Conservation (phyloP, 2,329 filamentous ascomycete species). For the Xylariaceae sp. region DNA sequence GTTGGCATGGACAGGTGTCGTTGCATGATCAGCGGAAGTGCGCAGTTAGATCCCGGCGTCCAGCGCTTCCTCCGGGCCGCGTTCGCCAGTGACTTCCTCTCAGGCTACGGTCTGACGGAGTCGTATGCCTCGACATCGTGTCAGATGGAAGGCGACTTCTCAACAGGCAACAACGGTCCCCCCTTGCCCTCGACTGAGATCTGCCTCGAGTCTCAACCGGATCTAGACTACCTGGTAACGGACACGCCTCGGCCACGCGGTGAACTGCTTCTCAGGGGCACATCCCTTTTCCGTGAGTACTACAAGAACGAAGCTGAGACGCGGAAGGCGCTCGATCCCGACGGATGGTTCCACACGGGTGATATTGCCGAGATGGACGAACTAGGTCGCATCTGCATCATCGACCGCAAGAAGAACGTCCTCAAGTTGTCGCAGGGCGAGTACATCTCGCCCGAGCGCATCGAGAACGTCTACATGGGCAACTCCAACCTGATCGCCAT, state of each 20-base stretch:
- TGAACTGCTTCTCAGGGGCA: constrained; percentile 78
- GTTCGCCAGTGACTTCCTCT: constrained; percentile 70
- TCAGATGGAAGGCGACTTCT: constrained; percentile 67
- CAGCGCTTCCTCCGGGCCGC: constrained; percentile 85
- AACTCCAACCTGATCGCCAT: constrained; percentile 72
- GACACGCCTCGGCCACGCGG: constrained; percentile 89
- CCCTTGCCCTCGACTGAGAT: constrained; percentile 64
- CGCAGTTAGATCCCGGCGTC: constrained; percentile 81
- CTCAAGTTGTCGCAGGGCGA: constrained; percentile 96
- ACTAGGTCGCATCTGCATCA: constrained; percentile 81
- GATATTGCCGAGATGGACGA: constrained; percentile 85
- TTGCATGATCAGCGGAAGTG: constrained; percentile 80
- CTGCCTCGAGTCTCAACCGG: constrained; percentile 80
- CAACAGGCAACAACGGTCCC: constrained; percentile 74
- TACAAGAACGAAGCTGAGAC: constrained; percentile 89
- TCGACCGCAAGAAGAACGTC: constrained; percentile 98
- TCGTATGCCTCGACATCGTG: constrained; percentile 73
- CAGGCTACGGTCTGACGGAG: constrained; percentile 94
- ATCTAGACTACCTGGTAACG: constrained; percentile 85
- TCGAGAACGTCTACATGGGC: constrained; percentile 90
- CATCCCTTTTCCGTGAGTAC: constrained; percentile 79
- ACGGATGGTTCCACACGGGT: constrained; percentile 96
- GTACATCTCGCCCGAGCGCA: constrained; percentile 94
- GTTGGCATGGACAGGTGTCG: constrained; percentile 71
- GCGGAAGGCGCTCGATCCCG: constrained; percentile 69